Base-by-base conservation (phyloP, 208 protist genomes). In the Endotrypanum monterogeii region DNA sequence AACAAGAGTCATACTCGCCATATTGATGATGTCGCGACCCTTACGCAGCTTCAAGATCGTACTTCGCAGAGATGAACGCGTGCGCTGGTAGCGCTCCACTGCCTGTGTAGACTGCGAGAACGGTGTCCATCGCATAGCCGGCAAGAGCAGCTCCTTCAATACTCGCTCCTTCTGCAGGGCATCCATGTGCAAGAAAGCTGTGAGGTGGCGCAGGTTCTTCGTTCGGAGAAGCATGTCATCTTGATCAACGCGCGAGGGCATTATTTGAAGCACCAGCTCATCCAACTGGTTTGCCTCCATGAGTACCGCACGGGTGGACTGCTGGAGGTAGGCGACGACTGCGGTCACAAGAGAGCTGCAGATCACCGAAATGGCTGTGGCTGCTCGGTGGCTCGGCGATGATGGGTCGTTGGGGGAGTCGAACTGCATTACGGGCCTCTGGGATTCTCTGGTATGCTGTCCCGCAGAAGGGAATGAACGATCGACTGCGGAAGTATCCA, bases 241-340 rank as follows among this genome's bases (percentile, higher is more conserved):
- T 57, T 93, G 86, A 77, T 96, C 91, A 32, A 88, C 83, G 2
- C 70, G 73, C 30, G 88, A 94, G 1, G 91, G 91, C 67, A 85
- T 51, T 35, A 96, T 90, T 66, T 93, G 84, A 69, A 96, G 84
- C 25, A 94, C 89, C 11, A 96, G 78, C 80, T 96, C 91, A 56
- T 96, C 89, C 1, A 94, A 82, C 67, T 88, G 83, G 66, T 96
- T 84, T 23, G 84, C 85, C 72, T 93, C 82, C 5, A 92, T 80
- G 60, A 94, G 77, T 30, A 91, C 80, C 46, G 70, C 67, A 48
- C 79, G 70, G 16, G 83, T 78, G 44, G 78, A 83, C 55, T 82
- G 75, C 71, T 91, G 88, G 52, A 90, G 67, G 23, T 84, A 76
- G 44, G 79, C 74, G 16, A 93, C 67, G 48, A 92, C 69, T 52